Base-by-base conservation (phyloP, 2,329 filamentous ascomycete genomes). In the Helminthosporium solani region DNA sequence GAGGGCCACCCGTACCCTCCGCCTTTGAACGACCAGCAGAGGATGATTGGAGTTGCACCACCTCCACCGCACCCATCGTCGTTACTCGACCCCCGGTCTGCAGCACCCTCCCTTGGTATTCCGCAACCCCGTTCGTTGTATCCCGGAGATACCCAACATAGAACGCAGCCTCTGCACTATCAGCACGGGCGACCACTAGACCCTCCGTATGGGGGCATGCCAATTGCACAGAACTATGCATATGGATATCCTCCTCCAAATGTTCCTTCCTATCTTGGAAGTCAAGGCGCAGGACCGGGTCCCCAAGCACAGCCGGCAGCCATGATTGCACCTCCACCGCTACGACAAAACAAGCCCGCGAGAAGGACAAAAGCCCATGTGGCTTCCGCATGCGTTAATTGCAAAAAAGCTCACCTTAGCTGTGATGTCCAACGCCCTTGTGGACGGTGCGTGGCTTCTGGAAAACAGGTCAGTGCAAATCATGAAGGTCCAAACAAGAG, bases 331-430 rank as follows among this genome's bases (percentile, higher is more conserved):
- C 64, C 67, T 36, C 64, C 58, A 30, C 51, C 65, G 18, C 37
- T 58, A 8, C 58, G 66, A 48, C 54, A 60, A 18, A 59, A 51
- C 33, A 71, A 68, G 48, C 63, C 64, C 44, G 68, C 68, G 18
- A 63, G 70, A 42, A 64, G 70, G 67, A 84, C 85, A 5, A 90
- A 90, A 65, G 86, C 87, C 12, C 88, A 94, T 73, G 88, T 92
- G 42, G 87, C 87, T 40, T 91, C 87, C 28, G 88, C 88, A 20
- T 94, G 88, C 66, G 85, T 92, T 56, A 89, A 90, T 49, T 94
- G 88, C 74, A 92, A 92, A 67, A 84, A 83, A 68, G 88, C 88
- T 30, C 88, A 94, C 79, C 78, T 94, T 53, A 78, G 77, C 52
- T 81, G 78, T 58, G 78, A 80, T 62, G 71, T 87, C 40, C 85